Base-by-base conservation (phyloP, 164 flowering plant genomes). In the Vitis rotundifolia region DNA sequence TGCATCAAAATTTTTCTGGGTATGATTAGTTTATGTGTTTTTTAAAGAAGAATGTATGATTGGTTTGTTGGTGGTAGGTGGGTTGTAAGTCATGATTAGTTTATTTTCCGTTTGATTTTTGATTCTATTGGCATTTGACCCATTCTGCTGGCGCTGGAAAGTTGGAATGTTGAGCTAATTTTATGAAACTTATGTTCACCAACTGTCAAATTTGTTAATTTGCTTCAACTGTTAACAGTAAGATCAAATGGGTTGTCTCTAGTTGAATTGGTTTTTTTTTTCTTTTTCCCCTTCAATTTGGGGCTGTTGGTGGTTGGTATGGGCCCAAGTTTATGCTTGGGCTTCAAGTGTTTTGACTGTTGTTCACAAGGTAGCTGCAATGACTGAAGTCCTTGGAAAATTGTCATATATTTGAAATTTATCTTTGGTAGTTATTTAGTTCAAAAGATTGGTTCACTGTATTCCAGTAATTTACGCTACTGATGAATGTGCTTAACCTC, bases 1-100 rank as follows among this genome's bases (percentile, higher is more conserved):
- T 91, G 98, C 84, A 83, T 93, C 31, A 85, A 83, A 67, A 83
- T 91, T 11, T 93, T 76, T 73, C 78, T 93, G 37, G 98, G 97
- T 93, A 82, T 63, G 79, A 12, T 19, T 44, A 2, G 1, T 69
- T 13, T 49, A 9, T 48, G 16, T 31, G 1, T 44, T 60, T 61
- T n/a, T 31, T 49, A 26, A 59, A 28, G 22, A 12, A 54, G 22
- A n/a, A 28, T 47, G 16, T 22, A 0, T 56, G 10, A 26, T 71
- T 49, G 12, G 50, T 31, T 22, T 10, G 10, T 7, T 15, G 44
- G 44, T 37, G 44, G 44, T 37, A 37, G 6, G 44, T 37, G 44
- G 26, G 44, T 37, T 37, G 44, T 37, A 58, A 62, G 31, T 37
- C 11, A 13, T 11, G 31, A 19, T 1, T 19, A 14, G 3, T 61